Conservation (phyloP, 2,329 filamentous ascomycete species). For the Sphaerulina vaccinii region DNA sequence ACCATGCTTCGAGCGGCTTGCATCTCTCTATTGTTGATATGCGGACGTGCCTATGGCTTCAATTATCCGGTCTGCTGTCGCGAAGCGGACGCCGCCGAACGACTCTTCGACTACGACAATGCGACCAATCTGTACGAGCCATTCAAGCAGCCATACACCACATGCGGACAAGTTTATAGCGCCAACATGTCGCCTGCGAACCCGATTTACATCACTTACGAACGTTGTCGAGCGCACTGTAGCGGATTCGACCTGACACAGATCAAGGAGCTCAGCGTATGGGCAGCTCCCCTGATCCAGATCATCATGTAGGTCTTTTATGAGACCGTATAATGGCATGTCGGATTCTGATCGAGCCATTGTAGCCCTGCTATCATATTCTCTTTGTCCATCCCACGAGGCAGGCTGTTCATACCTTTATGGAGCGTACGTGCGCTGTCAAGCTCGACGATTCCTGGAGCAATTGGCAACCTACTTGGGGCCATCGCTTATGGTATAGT, state of each 20-base stretch:
- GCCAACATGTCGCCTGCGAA: background rate
- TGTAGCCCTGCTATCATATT: slow-evolving; percentile 6
- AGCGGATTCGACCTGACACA: slow-evolving; percentile 5
- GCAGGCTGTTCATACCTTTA: slow-evolving; percentile 5
- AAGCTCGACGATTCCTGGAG: background rate
- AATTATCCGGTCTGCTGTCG: background rate
- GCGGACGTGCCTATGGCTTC: background rate
- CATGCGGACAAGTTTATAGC: slow-evolving; percentile 5
- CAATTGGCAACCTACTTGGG: background rate
- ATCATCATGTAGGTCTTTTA: background rate
- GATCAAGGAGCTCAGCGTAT: slow-evolving; percentile 1
- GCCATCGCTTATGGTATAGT: background rate
- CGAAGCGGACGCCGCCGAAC: background rate
- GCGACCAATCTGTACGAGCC: background rate
- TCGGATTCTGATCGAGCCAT: background rate
- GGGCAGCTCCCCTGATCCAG: slow-evolving; percentile 12
- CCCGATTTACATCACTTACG: slow-evolving; percentile 7
- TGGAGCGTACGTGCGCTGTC: background rate
- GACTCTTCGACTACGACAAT: background rate
- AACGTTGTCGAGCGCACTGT: slow-evolving; percentile 1
- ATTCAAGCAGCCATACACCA: background rate
- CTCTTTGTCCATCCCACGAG: slow-evolving; percentile 4
- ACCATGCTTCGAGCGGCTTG: background rate
- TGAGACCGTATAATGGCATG: background rate
- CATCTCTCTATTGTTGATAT: background rate